Base-by-base conservation (phyloP, 2,329 filamentous ascomycete species). In the Talaromyces funiculosus region DNA sequence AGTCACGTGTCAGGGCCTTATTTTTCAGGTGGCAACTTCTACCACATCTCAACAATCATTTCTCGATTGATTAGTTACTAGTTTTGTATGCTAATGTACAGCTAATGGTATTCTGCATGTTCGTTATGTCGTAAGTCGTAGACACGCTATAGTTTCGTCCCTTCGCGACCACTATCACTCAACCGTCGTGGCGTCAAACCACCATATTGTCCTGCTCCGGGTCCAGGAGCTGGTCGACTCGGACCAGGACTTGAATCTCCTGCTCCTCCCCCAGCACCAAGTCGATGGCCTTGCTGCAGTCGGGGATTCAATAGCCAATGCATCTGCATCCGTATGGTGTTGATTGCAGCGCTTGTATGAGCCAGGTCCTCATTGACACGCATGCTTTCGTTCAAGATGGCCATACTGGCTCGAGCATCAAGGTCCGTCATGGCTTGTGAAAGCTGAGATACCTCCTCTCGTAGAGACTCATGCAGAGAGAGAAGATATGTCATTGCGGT, bases 281-380 rank as follows among this genome's bases (percentile, higher is more conserved):
- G 53, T 29, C 58, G 55, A 51, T 74, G 67, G 2, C 68, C 69
- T 22, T 78, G 72, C 61, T 84, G 81, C 62, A 85, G 70, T 18
- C 82, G 80, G 1, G 82, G 78, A 62, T 82, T 83, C 67, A 85
- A 81, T 12, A 86, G 77, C 84, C 84, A 86, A 57, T 86, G 83
- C 22, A 87, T 76, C 66, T 87, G 84, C 75, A 85, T 80, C 58
- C 82, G 79, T 63, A 86, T 78, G 16, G 78, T 81, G 64, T 80
- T 82, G 47, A 87, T 78, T 40, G 83, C 84, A 3, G 84, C 83
- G 62, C 82, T 85, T 7, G 82, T 81, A 66, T 85, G 84, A 10
- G 84, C 78, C 73, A 86, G 81, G 62, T 87, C 84, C 65, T 86
- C 84, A 62, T 85, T 84, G 54, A 82, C 78, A 3, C 84, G 82